These are phyloP conservation scores for Colletotrichum sp. DNA, from an alignment of 2,329 filamentous ascomycete genomes.

Conservation along the genomic window DNA sequence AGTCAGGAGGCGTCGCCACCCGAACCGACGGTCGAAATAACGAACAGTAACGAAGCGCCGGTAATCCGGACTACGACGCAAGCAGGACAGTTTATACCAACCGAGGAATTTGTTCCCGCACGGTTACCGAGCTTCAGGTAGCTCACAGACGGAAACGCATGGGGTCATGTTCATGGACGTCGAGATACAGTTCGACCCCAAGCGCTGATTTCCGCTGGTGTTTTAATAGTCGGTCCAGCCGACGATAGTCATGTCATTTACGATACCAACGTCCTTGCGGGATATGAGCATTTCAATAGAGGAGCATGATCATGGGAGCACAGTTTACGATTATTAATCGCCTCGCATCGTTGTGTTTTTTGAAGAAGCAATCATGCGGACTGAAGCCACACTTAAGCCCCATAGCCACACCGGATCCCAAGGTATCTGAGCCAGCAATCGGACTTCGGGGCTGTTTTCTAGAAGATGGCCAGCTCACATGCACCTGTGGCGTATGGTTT, in stretches of 20 bases:
- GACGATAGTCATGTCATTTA: constrained; percentile 17
- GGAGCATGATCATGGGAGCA: neutral
- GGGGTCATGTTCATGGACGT: neutral
- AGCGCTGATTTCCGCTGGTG: neutral
- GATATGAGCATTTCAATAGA: constrained; percentile 13
- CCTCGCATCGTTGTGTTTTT: neutral
- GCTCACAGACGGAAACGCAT: neutral
- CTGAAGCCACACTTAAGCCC: neutral
- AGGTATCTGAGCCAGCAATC: neutral
- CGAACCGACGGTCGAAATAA: neutral
- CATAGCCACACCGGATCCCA: neutral
- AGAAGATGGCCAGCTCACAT: neutral
- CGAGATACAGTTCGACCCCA: neutral
- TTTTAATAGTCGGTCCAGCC: constrained; percentile 14
- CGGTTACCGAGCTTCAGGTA: constrained; percentile 61
- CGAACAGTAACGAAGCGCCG: constrained; percentile 5
- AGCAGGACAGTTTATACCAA: constrained; percentile 5
- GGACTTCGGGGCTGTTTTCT: neutral
- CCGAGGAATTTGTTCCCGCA: constrained; percentile 59
- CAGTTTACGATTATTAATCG: neutral
- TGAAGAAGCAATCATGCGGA: neutral
- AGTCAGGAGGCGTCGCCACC: neutral
- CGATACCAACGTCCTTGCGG: constrained; percentile 17
- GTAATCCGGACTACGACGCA: neutral
- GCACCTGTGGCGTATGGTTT: constrained; percentile 1